Evolutionary conservation across 2,329 filamentous ascomycete genomes (phyloP), one percentile per base, ranked within the genome.

Genomic region (Aspergillus chevalieri): DNA sequence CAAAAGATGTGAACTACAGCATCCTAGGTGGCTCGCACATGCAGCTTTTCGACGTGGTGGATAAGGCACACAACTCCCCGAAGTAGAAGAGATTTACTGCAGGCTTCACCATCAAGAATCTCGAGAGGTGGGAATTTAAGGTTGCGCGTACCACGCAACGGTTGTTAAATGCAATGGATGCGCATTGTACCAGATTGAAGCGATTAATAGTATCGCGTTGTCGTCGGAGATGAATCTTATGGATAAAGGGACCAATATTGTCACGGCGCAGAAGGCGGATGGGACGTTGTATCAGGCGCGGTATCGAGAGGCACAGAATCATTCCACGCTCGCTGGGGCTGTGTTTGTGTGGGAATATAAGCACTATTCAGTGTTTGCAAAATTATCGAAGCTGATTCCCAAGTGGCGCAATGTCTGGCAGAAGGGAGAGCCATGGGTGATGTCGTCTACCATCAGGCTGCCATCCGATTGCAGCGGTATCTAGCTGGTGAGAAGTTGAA

Each of bases 181-280:
- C 56, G 28, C 64, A 60, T 26, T 78, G 76, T 51, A 76, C 74
- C 2, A 44, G 51, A 65, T 80, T 6, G 77, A 81, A 49, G 77
- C 75, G 3, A 79, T 80, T 42, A 75, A 74, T 10, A 74, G 78
- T 46, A 80, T 80, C 55, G 77, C 76, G 1, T 64, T 80, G 0
- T 72, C 67, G 1, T 69, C 77, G 34, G 66, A 63, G 8, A 66
- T 79, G 1, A 73, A 74, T 0, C 74, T 79, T 43, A 66, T 80
- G 1, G 76, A 78, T 33, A 62, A 65, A 26, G 77, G 76, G 1
- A 57, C 74, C 44, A 75, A 78, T 48, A 57, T 62, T 3, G 64
- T 73, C 24, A 68, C 61, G 1, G 74, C 69, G 2, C 65, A 74
- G 48, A 56, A 59, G 5, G 66, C 67, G 46, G 69, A 77, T 51